phyloP scores from a whole-genome alignment of 495 filamentous ascomycete genomes.

The Opeltia flavorubescens region DNA sequence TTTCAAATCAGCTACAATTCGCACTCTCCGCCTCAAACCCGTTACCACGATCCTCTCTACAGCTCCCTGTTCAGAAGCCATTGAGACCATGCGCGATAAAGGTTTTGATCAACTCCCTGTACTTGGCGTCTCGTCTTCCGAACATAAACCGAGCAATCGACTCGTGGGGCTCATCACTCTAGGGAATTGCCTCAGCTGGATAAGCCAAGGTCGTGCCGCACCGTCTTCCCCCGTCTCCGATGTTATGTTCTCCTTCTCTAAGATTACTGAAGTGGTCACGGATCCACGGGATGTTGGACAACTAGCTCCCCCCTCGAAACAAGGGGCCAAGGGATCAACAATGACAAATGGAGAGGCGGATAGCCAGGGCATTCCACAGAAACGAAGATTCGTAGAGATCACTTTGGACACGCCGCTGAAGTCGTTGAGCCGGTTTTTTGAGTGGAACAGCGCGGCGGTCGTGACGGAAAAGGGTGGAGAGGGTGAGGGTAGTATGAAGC shows the following conservation, averaged over 20 bases:
- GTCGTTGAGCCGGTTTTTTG: conserved; percentile 79
- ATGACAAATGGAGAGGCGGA: conserved; percentile 17
- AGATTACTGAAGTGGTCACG: conserved; percentile 74
- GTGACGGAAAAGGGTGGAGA: conserved; percentile 54
- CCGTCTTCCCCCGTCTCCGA: conserved; percentile 57
- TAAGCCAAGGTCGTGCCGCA: conserved; percentile 65
- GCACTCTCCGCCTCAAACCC: conserved; percentile 73
- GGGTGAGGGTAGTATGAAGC: conserved; percentile 46
- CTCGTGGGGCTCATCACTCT: conserved; percentile 87
- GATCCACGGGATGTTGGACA: conserved; percentile 51
- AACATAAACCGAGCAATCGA: conserved; percentile 43
- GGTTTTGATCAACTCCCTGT: conserved; percentile 95
- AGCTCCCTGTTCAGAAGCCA: conserved; percentile 62
- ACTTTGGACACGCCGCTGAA: conserved; percentile 76
- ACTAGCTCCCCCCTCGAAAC: conserved; percentile 2
- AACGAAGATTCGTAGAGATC: conserved; percentile 79
- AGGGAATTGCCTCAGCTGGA: conserved; percentile 82
- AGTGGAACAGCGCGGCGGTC: conserved; percentile 93
- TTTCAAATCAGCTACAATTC: conserved; percentile 61
- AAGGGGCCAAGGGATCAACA: background rate
- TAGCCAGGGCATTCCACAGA: conserved; percentile 17
- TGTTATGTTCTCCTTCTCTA: conserved; percentile 93
- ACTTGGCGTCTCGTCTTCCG: conserved; percentile 43
- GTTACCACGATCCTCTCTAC: conserved; percentile 65
- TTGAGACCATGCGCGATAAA: conserved; percentile 94